Percentiles rank a stretch among this genome's conserved stretches.
These are phyloP conservation scores for Pyrus hybrid DNA, from an alignment of 331 rosid species.

Conservation along the genomic window DNA sequence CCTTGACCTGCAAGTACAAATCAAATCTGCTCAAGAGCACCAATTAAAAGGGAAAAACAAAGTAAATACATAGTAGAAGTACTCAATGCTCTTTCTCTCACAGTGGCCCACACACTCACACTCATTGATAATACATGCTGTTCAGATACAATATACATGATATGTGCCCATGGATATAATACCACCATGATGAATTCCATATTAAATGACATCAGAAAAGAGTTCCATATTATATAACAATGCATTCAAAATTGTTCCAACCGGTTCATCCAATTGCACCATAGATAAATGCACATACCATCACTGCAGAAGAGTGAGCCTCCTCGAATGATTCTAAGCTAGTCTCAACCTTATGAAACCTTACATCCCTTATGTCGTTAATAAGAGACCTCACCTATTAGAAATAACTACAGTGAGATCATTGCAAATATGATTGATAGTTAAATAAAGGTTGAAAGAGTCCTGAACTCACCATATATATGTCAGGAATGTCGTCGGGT, in stretches of 20 bases:
- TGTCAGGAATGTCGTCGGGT: conserved; percentile 64
- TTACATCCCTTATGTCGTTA: too few species aligned
- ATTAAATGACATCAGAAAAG: neutral
- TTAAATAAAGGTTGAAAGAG: conserved; percentile 1
- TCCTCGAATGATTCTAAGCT: too few species aligned
- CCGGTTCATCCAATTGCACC: neutral
- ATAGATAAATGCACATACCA: conserved; percentile 36
- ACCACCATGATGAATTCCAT: neutral
- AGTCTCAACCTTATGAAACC: too few species aligned
- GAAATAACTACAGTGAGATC: conserved; percentile 14
- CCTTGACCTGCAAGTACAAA: conserved; percentile 51
- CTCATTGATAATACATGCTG: neutral
- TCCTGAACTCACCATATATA: conserved; percentile 64
- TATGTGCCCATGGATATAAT: neutral
- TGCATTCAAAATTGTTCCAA: neutral
- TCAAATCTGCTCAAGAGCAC: conserved; percentile 7
- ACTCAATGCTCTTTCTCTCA: neutral
- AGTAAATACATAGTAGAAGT: neutral
- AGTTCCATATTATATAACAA: neutral
- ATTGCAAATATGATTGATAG: conserved; percentile 6
- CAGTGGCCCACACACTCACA: neutral
- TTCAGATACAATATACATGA: neutral
- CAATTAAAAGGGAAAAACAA: neutral
- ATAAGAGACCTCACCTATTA: too few species aligned
- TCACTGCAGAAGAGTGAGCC: too few species aligned